Evolutionary conservation across 148 eudicot species (phyloP).

Genomic region (Amaranthus cruentus): DNA sequence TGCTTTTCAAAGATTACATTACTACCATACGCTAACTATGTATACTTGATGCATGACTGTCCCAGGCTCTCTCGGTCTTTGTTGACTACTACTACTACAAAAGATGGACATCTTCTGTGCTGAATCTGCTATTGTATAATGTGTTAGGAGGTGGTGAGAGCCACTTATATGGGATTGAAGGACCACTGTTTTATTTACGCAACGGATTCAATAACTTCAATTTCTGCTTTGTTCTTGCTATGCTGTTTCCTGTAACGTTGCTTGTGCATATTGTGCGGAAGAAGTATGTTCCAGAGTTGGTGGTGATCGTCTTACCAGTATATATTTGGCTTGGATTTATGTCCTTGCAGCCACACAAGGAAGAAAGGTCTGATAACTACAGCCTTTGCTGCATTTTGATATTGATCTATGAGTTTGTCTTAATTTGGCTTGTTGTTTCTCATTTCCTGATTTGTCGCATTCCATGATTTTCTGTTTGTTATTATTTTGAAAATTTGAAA

Average conservation of each 20-base stretch:
- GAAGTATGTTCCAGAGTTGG: conserved; percentile 76
- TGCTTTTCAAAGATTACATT: neutral
- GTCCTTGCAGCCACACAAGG: conserved; percentile 99
- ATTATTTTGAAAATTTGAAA: neutral
- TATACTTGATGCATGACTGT: conserved; percentile 8
- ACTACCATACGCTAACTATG: neutral
- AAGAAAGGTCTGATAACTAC: conserved; percentile 67
- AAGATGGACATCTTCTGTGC: conserved; percentile 90
- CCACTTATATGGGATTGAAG: conserved; percentile 94
- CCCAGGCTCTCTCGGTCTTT: conserved; percentile 67
- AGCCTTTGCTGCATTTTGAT: conserved; percentile 6
- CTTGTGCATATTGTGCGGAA: conserved; percentile 48
- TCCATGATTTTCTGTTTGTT: neutral
- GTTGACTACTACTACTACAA: conserved; percentile 70
- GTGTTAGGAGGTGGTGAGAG: conserved; percentile 97
- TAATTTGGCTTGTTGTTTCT: neutral
- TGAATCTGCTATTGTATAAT: conserved; percentile 80
- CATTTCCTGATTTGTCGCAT: neutral
- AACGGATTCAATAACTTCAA: conserved; percentile 96
- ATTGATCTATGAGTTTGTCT: neutral
- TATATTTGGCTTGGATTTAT: conserved; percentile 93
- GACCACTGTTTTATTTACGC: conserved; percentile 68
- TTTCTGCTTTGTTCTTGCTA: conserved; percentile 76
- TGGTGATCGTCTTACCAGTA: conserved; percentile 65
- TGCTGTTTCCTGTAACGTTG: conserved; percentile 64